Conservation (phyloP, 139 green algal species). For the Chlamydomonas asymmetrica region DNA sequence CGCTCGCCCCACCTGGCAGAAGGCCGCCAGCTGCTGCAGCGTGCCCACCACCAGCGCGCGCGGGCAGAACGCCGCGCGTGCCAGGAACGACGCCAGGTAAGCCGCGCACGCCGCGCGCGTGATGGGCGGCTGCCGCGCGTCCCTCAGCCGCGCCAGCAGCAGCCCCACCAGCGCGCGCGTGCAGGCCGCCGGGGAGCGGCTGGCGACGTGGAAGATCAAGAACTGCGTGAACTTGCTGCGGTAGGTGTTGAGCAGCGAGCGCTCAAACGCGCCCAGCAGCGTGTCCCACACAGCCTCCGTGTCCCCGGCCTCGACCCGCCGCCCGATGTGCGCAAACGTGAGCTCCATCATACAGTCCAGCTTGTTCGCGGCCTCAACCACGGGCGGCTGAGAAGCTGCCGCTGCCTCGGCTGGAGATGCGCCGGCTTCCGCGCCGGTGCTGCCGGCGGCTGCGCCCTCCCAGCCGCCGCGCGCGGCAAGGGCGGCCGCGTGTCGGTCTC, state of each 20-base stretch:
- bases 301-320: constrained; percentile 25
- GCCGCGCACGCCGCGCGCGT: constrained; percentile 72
- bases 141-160: constrained; percentile 58
- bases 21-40: constrained; percentile 38
- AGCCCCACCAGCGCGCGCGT: constrained; percentile 52
- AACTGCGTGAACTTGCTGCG: constrained; percentile 94
- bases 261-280: constrained; percentile 73
- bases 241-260: constrained; percentile 76
- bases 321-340: constrained; percentile 68
- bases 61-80: constrained; percentile 66
- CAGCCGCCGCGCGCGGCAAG: constrained; percentile 53
- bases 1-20: constrained; percentile 18
- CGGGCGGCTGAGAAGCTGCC: constrained; percentile 11
- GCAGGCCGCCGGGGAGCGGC: constrained; percentile 45
- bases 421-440: constrained; percentile 11
- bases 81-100: constrained; percentile 88
- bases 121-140: constrained; percentile 59
- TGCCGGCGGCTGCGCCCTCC: constrained; percentile 44
- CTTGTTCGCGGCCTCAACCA: constrained; percentile 79
- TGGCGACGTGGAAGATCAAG: constrained; percentile 69
- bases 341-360: constrained; percentile 91
- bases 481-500: constrained; percentile 3
- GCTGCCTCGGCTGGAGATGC: constrained; percentile 2
- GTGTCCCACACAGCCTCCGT: constrained; percentile 55
- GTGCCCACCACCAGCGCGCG: constrained; percentile 53